Conservation (phyloP, 345 rosid genomes). For the Lepidium aucheri region DNA sequence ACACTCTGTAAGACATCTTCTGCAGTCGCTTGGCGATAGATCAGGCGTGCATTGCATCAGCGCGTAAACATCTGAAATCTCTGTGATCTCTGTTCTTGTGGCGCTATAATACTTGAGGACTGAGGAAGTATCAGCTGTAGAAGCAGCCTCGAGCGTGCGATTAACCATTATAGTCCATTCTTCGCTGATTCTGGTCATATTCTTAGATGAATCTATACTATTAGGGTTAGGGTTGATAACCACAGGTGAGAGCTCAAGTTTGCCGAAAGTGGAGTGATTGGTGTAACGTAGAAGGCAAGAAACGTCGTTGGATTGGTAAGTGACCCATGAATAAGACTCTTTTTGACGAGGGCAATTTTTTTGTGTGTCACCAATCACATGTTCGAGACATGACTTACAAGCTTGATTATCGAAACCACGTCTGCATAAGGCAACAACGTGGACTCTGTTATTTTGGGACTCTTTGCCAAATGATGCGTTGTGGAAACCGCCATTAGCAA, state of each 20-base stretch:
- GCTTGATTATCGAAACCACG: constrained; percentile 19
- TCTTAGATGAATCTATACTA: neutral
- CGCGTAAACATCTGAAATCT: constrained; percentile 19
- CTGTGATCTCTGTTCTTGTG: constrained; percentile 14
- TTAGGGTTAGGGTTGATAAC: neutral
- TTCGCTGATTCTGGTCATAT: constrained; percentile 16
- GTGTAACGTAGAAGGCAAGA: constrained; percentile 35
- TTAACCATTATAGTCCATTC: constrained; percentile 25
- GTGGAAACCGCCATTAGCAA: constrained; percentile 25
- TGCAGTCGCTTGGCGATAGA: constrained; percentile 22
- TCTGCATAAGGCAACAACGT: constrained; percentile 31
- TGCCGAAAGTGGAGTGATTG: constrained; percentile 21
- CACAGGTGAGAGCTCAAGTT: constrained; percentile 12
- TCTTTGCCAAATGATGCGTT: constrained; percentile 21
- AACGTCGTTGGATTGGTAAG: constrained; percentile 5
- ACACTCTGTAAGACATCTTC: constrained; percentile 9
- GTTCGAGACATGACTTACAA: constrained; percentile 26
- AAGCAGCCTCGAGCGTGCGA: constrained; percentile 20
- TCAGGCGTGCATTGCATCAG: constrained; percentile 46
- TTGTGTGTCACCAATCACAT: neutral
- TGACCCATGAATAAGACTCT: constrained; percentile 15
- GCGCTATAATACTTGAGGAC: constrained; percentile 33
- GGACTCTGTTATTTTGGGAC: constrained; percentile 12
- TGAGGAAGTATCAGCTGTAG: constrained; percentile 21
- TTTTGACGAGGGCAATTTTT: constrained; percentile 29